These are phyloP conservation scores for Daldinia decipiens DNA, from an alignment of 495 filamentous ascomycete genomes.

Conservation along the genomic window DNA sequence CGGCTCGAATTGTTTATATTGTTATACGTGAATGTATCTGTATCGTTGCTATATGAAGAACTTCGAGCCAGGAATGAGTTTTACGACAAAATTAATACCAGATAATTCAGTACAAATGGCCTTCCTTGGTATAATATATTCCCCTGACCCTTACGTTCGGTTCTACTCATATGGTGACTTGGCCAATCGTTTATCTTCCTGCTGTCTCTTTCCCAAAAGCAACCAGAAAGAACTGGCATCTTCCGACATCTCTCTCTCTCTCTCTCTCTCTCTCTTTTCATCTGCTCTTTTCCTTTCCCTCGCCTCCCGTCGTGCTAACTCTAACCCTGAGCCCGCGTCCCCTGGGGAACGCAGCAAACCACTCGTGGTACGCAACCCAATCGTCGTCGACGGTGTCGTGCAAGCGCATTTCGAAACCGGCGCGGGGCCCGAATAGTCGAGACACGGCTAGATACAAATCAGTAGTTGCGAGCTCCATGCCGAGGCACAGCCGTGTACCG, in stretches of 20 bases:
- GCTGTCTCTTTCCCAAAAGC: too few species aligned
- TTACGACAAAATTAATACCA: too few species aligned
- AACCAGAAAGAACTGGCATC: too few species aligned
- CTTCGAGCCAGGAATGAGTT: too few species aligned
- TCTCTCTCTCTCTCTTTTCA: not conserved
- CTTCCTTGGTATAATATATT: too few species aligned
- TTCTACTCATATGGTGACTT: too few species aligned
- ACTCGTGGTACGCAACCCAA: conserved; percentile 44
- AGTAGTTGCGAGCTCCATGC: conserved; percentile 59
- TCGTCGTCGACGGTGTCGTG: conserved; percentile 32
- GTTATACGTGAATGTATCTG: too few species aligned
- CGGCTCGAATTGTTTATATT: too few species aligned
- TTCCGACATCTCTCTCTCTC: not conserved
- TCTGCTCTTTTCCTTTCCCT: not conserved
- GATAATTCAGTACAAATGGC: too few species aligned
- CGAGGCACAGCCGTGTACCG: conserved; percentile 58
- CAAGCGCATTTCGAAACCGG: conserved; percentile 30
- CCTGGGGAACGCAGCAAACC: conserved; percentile 42
- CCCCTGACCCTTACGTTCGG: too few species aligned
- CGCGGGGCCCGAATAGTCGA: conserved; percentile 31
- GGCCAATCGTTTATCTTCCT: too few species aligned
- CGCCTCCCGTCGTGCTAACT: not conserved
- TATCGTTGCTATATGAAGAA: too few species aligned
- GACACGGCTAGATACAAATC: conserved; percentile 57
- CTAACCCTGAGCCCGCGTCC: conserved; percentile 31